Evolutionary conservation across 169 alveolate species (phyloP).

Genomic region (Eimeria falciformis): DNA sequence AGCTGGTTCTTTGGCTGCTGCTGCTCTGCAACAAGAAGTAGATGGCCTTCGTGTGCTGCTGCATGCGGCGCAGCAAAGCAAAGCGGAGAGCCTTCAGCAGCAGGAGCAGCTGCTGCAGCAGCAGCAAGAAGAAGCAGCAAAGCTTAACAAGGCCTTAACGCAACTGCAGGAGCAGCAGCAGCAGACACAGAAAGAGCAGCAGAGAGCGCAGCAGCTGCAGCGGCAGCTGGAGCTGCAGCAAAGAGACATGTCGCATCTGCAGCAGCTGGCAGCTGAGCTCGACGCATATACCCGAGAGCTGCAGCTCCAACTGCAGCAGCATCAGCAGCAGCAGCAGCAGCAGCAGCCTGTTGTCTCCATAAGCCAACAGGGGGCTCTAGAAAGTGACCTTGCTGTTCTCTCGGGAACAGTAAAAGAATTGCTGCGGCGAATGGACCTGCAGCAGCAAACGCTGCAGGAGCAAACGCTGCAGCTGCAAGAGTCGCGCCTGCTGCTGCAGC

Average conservation of each 20-base stretch:
- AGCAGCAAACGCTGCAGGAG: constrained; percentile 71
- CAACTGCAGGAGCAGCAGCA: constrained; percentile 63
- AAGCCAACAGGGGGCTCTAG: constrained; percentile 37
- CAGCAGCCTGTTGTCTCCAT: constrained; percentile 5
- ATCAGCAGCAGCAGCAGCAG: constrained; percentile 67
- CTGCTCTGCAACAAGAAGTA: constrained; percentile 15
- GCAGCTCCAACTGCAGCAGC: constrained; percentile 64
- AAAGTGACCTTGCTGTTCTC: constrained; percentile 40
- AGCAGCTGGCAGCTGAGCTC: constrained; percentile 34
- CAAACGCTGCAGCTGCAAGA: constrained; percentile 30
- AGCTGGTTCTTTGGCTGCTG: constrained; percentile 29
- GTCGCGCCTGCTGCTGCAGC: constrained; percentile 63
- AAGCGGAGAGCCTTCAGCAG: constrained; percentile 52
- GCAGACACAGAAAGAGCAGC: not conserved
- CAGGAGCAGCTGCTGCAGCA: constrained; percentile 72
- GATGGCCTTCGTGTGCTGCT: constrained; percentile 30
- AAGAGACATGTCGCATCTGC: constrained; percentile 44
- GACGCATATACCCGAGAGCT: constrained; percentile 41
- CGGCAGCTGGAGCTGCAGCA: constrained; percentile 69
- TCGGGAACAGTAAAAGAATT: constrained; percentile 27
- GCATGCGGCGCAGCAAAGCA: constrained; percentile 52
- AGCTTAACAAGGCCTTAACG: not conserved
- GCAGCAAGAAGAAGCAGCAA: constrained; percentile 63
- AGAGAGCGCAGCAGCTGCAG: constrained; percentile 44
- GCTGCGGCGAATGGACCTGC: constrained; percentile 60